Evolutionary conservation across 805 yeast genomes (phyloP), one percentile per base, ranked within the genome.

Genomic region (Brettanomyces nanus): DNA sequence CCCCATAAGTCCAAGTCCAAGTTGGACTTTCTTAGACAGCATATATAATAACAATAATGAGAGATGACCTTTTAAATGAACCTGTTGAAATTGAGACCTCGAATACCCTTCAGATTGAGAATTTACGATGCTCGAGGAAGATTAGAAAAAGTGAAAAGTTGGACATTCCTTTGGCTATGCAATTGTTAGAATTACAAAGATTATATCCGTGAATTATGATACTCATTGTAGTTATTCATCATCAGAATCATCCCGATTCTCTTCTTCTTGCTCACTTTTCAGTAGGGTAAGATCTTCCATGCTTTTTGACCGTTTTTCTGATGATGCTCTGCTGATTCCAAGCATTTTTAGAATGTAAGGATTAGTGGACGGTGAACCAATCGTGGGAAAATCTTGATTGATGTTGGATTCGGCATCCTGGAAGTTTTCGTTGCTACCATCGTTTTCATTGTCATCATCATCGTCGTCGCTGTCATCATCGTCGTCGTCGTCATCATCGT

Each of bases 1-100:
- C 6, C 61, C 62, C 4, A 72, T n/a, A 11, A 29, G 13, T 11
- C 38, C 38, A 15, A 29, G 19, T n/a, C 33, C 33, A 6, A 35
- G n/a, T 22, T 23, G 26, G 26, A 23, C 26, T 11, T 23, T 23
- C 26, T 23, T 23, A 23, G 26, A 23, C 26, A 23, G 26, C 26
- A 23, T 23, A 11, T 23, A 23, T n/a, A n/a, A n/a, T n/a, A n/a
- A n/a, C n/a, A n/a, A n/a, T n/a, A n/a, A n/a, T n/a, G n/a, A n/a
- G n/a, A n/a, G n/a, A n/a, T n/a, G n/a, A n/a, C n/a, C n/a, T n/a
- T n/a, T n/a, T n/a, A n/a, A n/a, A n/a, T n/a, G n/a, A n/a, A n/a
- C n/a, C n/a, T n/a, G n/a, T n/a, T n/a, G n/a, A n/a, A n/a, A n/a
- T n/a, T n/a, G n/a, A n/a, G n/a, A n/a, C n/a, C n/a, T n/a, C n/a